A percentile compares a stretch with the other conserved stretches of the same genome.
Conservation (phyloP, 805 yeast genomes). For the Kuraishia cidri region DNA sequence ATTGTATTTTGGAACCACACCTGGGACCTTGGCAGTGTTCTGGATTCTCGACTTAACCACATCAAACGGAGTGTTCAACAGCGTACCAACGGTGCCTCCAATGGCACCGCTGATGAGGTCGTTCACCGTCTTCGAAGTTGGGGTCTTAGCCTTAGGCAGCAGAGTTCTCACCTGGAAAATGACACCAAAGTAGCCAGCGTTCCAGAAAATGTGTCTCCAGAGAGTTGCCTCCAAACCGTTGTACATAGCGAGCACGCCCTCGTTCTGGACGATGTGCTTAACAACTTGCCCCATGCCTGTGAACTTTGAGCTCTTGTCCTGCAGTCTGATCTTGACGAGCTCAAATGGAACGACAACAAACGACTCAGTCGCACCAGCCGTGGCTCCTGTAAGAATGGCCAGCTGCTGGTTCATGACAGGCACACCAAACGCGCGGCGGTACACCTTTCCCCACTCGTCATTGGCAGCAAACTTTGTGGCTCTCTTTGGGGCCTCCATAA, state of each 20-base stretch:
- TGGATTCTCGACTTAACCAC: conserved; percentile 97
- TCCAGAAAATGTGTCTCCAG: conserved; percentile 97
- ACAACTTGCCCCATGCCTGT: conserved; percentile 82
- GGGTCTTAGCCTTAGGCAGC: conserved; percentile 68
- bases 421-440: conserved; percentile 63
- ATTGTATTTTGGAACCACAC: conserved; percentile 78
- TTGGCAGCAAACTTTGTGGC: conserved; percentile 98
- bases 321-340: conserved; percentile 88
- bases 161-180: conserved; percentile 78
- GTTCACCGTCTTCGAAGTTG: conserved; percentile 70
- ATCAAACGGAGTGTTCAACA: conserved; percentile 93
- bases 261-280: conserved; percentile 55
- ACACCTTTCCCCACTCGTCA: conserved; percentile 90
- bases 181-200: conserved; percentile 95
- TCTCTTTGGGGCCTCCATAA: conserved; percentile 99
- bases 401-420: conserved; percentile 67
- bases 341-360: conserved; percentile 98
- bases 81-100: conserved; percentile 97
- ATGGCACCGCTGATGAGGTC: conserved; percentile 89
- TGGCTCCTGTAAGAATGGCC: conserved; percentile 90
- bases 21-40: conserved; percentile 53
- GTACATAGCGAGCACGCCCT: conserved; percentile 80
- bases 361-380: conserved; percentile 96
- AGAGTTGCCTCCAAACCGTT: conserved; percentile 95
- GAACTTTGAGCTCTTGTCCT: conserved; percentile 77